Evolutionary conservation across 345 rosid species (phyloP).

Genomic region (Lepidium africanum): DNA sequence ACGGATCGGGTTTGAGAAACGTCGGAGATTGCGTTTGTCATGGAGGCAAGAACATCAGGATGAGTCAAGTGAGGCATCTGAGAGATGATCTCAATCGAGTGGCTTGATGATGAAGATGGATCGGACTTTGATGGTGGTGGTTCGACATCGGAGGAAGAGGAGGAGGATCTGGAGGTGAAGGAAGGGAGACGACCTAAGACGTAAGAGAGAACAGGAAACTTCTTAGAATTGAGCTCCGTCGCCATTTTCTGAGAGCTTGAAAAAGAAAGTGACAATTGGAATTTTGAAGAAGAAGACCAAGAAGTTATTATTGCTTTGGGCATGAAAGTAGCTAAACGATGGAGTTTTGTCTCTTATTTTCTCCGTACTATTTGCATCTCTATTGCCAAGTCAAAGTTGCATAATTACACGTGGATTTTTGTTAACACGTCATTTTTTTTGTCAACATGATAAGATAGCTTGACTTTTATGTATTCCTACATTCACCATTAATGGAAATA

Average conservation of each 20-base stretch:
- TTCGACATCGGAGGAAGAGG: slow-evolving; percentile 29
- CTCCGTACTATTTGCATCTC: slow-evolving; percentile 11
- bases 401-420: neutral
- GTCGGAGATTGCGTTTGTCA: slow-evolving; percentile 64
- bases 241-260: slow-evolving; percentile 6
- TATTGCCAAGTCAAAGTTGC: slow-evolving; percentile 20
- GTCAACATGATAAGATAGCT: too few species aligned
- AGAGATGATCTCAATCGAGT: slow-evolving; percentile 24
- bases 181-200: slow-evolving; percentile 70
- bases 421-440: too few species aligned
- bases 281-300: neutral
- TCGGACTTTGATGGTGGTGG: slow-evolving; percentile 24
- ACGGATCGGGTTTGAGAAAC: slow-evolving; percentile 78
- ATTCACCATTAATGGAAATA: too few species aligned
- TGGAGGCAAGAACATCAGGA: slow-evolving; percentile 63
- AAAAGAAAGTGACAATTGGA: neutral
- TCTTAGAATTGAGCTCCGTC: slow-evolving; percentile 57
- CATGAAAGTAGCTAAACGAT: neutral
- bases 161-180: slow-evolving; percentile 35
- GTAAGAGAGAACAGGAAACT: slow-evolving; percentile 80
- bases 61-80: slow-evolving; percentile 61
- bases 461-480: too few species aligned
- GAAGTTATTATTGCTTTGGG: neutral
- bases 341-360: neutral
- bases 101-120: slow-evolving; percentile 29